Base-by-base conservation (phyloP, 2,329 filamentous ascomycete species). In the Calonectria honghensis region DNA sequence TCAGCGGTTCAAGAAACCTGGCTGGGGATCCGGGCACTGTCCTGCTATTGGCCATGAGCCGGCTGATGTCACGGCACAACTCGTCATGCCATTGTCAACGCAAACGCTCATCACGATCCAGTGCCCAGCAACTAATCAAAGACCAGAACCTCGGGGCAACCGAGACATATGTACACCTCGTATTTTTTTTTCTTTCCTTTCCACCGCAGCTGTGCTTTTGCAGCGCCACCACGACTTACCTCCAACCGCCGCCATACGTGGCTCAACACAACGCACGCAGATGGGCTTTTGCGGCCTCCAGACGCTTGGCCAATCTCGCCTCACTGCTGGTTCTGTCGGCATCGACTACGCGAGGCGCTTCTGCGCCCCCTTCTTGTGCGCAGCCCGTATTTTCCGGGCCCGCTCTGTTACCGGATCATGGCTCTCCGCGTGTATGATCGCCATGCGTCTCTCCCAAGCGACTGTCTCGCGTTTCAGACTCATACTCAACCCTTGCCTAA, bases 381-480 rank as follows among this genome's bases (percentile, higher is more conserved):
- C 29, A 67, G 65, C 48, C 27, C 71, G 11, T 27, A 29, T 59
- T 65, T 73, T 35, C 68, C 41, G 45, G 63, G 48, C 51, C 45
- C 54, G 7, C 45, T 73, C 65, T 73, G 71, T 64, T 65, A 73
- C 71, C 71, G 71, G 71, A 69, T 73, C 48, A 31, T 32, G 57
- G 18, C 27, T 29, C 71, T 69, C 71, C 71, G 71, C 18, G 48
- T 51, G 71, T 73, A 32, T 69, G 57, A 69, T 73, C 65, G 71
- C 65, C 37, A 52, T 50, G 39, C 48, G 37, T 64, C 27, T 24
- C 27, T 57, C 24, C 20, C n/a, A 64, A 37, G 31, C 59, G 59
- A 41, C 52, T 18, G 37, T n/a, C 20, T 27, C 29, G 32, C 18
- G 72, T 70, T 73, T 70, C 72, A 70, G 66, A 24, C 66, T 65